These are phyloP conservation scores for Exophiala phaeomuriformis DNA, from an alignment of 2,329 filamentous ascomycete genomes.

Conservation along the genomic window DNA sequence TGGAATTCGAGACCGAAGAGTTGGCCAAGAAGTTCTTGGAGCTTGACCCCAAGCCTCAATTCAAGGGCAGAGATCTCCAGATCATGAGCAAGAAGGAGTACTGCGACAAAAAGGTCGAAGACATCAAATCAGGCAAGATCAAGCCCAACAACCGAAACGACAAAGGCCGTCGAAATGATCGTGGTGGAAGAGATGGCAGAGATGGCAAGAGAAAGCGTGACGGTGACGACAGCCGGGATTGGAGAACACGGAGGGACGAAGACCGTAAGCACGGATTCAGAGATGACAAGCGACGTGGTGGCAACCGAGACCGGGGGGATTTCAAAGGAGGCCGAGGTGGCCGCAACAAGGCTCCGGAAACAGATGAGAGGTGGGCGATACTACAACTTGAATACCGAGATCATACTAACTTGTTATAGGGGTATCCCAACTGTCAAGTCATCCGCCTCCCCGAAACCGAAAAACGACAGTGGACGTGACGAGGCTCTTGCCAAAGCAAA, in stretches of 20 bases:
- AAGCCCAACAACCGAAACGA: slow-evolving; percentile 49
- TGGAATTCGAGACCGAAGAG: slow-evolving; percentile 79
- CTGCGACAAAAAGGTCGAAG: slow-evolving; percentile 65
- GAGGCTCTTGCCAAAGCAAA: slow-evolving; percentile 27
- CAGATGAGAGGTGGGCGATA: slow-evolving; percentile 36
- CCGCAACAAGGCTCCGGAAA: slow-evolving; percentile 33
- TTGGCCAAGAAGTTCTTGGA: slow-evolving; percentile 71
- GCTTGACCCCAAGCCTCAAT: slow-evolving; percentile 73
- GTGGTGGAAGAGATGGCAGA: slow-evolving; percentile 29
- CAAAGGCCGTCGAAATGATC: slow-evolving; percentile 38
- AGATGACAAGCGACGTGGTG: slow-evolving; percentile 26
- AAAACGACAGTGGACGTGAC: slow-evolving; percentile 16
- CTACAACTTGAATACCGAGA: not conserved
- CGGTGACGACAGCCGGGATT: slow-evolving; percentile 34
- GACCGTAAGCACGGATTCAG: slow-evolving; percentile 40
- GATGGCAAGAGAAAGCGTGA: slow-evolving; percentile 29
- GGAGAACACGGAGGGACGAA: slow-evolving; percentile 39
- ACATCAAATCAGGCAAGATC: slow-evolving; percentile 64
- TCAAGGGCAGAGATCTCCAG: slow-evolving; percentile 69
- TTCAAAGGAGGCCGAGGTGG: slow-evolving; percentile 30
- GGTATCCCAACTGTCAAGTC: slow-evolving; percentile 40
- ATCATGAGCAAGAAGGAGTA: slow-evolving; percentile 88
- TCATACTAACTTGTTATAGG: slow-evolving; percentile 30
- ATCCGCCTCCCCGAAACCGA: slow-evolving; percentile 3
- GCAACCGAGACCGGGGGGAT: slow-evolving; percentile 28